Percentiles rank a stretch among this genome's conserved stretches.
Conservation (phyloP, 2,329 filamentous ascomycete genomes). For the Nannizziopsis arthrosporioides region DNA sequence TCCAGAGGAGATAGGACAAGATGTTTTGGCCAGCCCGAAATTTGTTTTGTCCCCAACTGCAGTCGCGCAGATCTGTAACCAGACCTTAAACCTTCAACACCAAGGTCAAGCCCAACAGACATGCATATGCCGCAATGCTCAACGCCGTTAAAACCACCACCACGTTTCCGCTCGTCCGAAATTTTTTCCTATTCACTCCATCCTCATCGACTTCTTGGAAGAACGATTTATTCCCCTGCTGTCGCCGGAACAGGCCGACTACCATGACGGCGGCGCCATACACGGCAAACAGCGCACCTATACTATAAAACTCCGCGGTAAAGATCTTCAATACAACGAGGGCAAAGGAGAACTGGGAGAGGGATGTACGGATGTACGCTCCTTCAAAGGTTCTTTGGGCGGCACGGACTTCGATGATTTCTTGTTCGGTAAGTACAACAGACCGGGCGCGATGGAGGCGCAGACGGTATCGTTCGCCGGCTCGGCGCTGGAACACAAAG, state of each 20-base stretch:
- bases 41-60: too few relatives aligned
- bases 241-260: slow-evolving; percentile 72
- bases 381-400: slow-evolving; percentile 95
- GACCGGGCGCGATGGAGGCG: slow-evolving; percentile 74
- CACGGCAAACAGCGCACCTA: slow-evolving; percentile 87
- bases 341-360: slow-evolving; percentile 90
- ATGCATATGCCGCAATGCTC: slow-evolving; percentile 51
- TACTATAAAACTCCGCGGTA: slow-evolving; percentile 89
- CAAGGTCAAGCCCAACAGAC: slow-evolving; percentile 48
- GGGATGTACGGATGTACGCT: slow-evolving; percentile 86
- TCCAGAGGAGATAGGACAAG: too few relatives aligned
- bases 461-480: slow-evolving; percentile 62
- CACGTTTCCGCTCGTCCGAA: slow-evolving; percentile 55
- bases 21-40: too few relatives aligned
- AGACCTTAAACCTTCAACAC: slow-evolving; percentile 21
- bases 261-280: slow-evolving; percentile 78
- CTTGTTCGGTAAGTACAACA: slow-evolving; percentile 66
- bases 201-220: slow-evolving; percentile 52
- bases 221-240: slow-evolving; percentile 89
- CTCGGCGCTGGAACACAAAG: slow-evolving; percentile 42
- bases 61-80: too few relatives aligned
- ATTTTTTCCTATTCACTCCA: slow-evolving; percentile 49
- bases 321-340: slow-evolving; percentile 95
- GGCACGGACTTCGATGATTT: slow-evolving; percentile 88
- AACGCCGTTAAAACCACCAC: slow-evolving; percentile 51